These are phyloP conservation scores for Solanum appendiculatum DNA, from an alignment of 257 asterid species.

Conservation along the genomic window DNA sequence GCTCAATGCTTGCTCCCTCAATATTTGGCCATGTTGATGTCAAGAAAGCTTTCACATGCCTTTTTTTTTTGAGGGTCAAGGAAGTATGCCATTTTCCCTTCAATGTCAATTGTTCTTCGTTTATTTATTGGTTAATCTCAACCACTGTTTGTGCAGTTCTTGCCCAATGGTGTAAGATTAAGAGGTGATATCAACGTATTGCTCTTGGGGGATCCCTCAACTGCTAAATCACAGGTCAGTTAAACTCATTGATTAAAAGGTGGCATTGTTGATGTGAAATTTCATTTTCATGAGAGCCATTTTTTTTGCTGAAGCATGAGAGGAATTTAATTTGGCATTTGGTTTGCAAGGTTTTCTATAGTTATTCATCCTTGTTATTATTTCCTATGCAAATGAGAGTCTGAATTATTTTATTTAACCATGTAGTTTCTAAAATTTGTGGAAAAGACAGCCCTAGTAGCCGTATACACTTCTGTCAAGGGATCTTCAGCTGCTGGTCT, in stretches of 20 bases:
- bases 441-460: constrained; percentile 97
- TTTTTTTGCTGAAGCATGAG: not conserved
- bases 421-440: constrained; percentile 94
- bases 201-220: constrained; percentile 98
- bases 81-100: constrained; percentile 34
- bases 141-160: constrained; percentile 32
- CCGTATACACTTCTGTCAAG: constrained; percentile 96
- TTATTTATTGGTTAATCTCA: not conserved
- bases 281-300: not conserved
- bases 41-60: constrained; percentile 95
- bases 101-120: not conserved
- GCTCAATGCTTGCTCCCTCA: constrained; percentile 89
- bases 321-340: not conserved
- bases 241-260: not conserved
- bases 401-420: not conserved
- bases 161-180: constrained; percentile 96
- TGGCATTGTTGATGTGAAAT: not conserved
- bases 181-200: constrained; percentile 96
- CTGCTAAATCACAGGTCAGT: constrained; percentile 96
- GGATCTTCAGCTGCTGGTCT: constrained; percentile 99
- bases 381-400: not conserved
- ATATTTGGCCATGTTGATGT: constrained; percentile 92
- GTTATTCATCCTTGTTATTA: not conserved
- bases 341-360: not conserved
- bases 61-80: constrained; percentile 93